A percentile compares a stretch with the other conserved stretches of the same genome.
These are phyloP conservation scores for Aegilops tauschii DNA, from an alignment of 176 grass and related monocot genomes.

Conservation along the genomic window DNA sequence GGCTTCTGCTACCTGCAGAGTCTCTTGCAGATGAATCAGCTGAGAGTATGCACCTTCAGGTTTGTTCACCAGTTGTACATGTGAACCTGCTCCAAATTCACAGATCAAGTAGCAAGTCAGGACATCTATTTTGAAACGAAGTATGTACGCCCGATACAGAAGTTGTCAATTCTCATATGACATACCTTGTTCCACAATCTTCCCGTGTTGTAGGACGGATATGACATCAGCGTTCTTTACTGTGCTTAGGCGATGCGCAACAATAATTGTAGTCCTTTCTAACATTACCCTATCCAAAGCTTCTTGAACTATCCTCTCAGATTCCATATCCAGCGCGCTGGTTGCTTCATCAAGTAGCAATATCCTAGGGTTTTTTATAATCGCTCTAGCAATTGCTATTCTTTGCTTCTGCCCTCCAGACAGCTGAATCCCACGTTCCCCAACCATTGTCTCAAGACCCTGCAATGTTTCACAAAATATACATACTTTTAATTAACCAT, in stretches of 20 bases:
- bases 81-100: conserved; percentile 57
- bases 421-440: conserved; percentile 78
- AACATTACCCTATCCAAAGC: conserved; percentile 78
- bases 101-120: not conserved
- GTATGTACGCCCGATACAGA: not conserved
- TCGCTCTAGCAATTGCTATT: conserved; percentile 92
- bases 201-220: conserved; percentile 76
- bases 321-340: conserved; percentile 82
- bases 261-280: conserved; percentile 79
- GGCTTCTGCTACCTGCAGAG: conserved; percentile 21
- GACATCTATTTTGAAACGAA: not conserved
- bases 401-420: conserved; percentile 93
- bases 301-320: conserved; percentile 80
- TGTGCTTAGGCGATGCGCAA: conserved; percentile 87
- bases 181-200: conserved; percentile 91
- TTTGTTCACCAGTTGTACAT: conserved; percentile 54
- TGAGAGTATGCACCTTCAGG: conserved; percentile 72
- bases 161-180: not conserved
- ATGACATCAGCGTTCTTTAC: conserved; percentile 78
- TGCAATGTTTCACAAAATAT: conserved; percentile 31
- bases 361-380: conserved; percentile 79
- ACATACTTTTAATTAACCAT: not conserved
- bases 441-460: conserved; percentile 82
- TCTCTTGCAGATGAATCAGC: conserved; percentile 69
- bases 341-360: conserved; percentile 94